phyloP scores from a whole-genome alignment of 2,329 filamentous ascomycete species.

The Neurospora sp. region DNA sequence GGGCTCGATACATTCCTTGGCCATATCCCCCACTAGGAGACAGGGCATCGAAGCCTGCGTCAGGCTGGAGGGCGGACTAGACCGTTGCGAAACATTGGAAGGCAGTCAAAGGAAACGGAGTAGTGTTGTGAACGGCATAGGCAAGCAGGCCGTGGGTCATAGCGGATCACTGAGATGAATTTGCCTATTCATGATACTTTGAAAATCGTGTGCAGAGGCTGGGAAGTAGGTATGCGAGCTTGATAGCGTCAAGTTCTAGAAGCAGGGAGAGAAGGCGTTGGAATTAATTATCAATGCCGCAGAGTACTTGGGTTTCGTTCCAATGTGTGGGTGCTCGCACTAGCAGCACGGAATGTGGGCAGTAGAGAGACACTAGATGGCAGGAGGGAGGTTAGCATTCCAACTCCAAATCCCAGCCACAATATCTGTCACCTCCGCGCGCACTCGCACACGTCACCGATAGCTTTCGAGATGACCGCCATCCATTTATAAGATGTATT shows the following conservation, averaged over 20 bases:
- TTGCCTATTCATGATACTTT: background rate
- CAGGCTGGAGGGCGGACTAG: background rate
- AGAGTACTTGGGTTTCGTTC: background rate
- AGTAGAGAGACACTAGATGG: background rate
- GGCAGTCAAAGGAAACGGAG: background rate
- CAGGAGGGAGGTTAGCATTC: background rate
- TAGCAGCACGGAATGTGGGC: background rate
- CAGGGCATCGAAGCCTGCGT: too few species aligned
- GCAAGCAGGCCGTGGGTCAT: background rate
- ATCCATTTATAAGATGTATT: background rate
- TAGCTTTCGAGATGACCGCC: background rate
- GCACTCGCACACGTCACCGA: background rate
- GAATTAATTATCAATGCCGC: background rate
- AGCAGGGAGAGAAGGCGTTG: background rate
- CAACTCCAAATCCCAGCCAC: background rate
- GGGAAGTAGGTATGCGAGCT: background rate
- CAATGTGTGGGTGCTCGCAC: background rate
- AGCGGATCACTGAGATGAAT: background rate
- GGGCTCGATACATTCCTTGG: too few species aligned
- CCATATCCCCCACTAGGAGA: too few species aligned
- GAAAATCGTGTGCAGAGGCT: background rate
- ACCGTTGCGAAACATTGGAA: background rate
- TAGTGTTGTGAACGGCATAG: background rate
- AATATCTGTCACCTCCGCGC: background rate
- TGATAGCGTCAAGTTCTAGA: background rate